Percentiles rank a stretch among this genome's conserved stretches.
Conservation (phyloP, 2,329 filamentous ascomycete genomes). For the Cercospora brassicicola region DNA sequence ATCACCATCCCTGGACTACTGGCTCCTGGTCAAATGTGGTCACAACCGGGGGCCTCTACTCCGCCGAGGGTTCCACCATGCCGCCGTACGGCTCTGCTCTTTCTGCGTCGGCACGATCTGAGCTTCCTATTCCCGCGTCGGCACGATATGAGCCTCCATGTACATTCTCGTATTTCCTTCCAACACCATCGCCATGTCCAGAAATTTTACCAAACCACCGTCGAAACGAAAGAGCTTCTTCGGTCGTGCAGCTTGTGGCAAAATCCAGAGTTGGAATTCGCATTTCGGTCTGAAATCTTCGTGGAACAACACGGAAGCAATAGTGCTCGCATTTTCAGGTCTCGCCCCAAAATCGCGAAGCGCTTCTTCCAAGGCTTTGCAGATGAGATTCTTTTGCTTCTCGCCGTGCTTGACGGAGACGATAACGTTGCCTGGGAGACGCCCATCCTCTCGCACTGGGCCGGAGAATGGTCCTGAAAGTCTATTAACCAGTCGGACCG, state of each 20-base stretch:
- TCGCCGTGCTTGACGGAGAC: conserved; percentile 4
- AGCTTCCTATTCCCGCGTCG: neutral
- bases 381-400: neutral
- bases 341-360: neutral
- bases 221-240: conserved; percentile 1
- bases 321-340: neutral
- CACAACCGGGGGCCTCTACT: too few species aligned
- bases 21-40: too few species aligned
- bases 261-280: neutral
- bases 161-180: conserved; percentile 6
- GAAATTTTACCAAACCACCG: neutral
- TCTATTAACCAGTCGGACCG: conserved; percentile 1
- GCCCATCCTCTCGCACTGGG: neutral
- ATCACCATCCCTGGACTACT: too few species aligned
- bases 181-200: neutral
- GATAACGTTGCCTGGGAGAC: neutral
- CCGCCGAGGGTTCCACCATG: neutral
- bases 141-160: conserved; percentile 14
- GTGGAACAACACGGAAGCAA: neutral
- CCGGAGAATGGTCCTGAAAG: neutral
- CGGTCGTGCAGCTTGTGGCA: conserved; percentile 1
- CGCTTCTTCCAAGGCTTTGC: neutral
- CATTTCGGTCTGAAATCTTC: neutral
- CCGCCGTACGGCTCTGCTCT: neutral
- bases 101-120: neutral